These are phyloP conservation scores for Smittium culicis DNA, from an alignment of 371 early-diverging fungal genomes.

Conservation along the genomic window DNA sequence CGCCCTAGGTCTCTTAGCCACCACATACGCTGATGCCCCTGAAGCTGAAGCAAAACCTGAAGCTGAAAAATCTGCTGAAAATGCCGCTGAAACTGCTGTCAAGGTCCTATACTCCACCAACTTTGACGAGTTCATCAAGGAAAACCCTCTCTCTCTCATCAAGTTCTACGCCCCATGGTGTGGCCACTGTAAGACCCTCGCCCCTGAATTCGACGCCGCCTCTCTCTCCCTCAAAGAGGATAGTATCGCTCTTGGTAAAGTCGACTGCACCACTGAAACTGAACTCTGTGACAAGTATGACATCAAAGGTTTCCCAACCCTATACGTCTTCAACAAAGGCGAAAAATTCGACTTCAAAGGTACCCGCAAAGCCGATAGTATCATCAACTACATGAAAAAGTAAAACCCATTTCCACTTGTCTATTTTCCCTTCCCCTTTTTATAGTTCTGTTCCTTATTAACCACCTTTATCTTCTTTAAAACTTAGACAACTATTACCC, in stretches of 20 bases:
- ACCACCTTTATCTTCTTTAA: too few relatives aligned
- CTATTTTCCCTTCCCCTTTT: too few relatives aligned
- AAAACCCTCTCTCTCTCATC: conserved; percentile 62
- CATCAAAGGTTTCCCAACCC: conserved; percentile 82
- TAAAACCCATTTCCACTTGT: too few relatives aligned
- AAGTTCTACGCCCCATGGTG: conserved; percentile 96
- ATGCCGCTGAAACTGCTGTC: conserved; percentile 16
- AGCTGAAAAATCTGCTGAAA: conserved; percentile 54
- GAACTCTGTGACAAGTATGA: conserved; percentile 64
- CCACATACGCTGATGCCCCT: too few relatives aligned
- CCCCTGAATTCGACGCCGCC: conserved; percentile 84
- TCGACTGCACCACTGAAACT: conserved; percentile 83
- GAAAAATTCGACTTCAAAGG: conserved; percentile 59
- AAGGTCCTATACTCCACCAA: conserved; percentile 41
- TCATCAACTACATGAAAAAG: conserved; percentile 84
- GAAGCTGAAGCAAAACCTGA: conserved; percentile 31
- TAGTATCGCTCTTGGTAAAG: conserved; percentile 68
- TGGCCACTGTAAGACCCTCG: conserved; percentile 83
- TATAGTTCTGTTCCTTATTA: too few relatives aligned
- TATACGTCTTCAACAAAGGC: conserved; percentile 67
- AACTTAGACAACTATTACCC: conserved; percentile 68
- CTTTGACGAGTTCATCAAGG: conserved; percentile 46
- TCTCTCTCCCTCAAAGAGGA: conserved; percentile 61
- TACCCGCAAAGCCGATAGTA: conserved; percentile 61
- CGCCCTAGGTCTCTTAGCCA: too few relatives aligned